Evolutionary conservation across 2,329 filamentous ascomycete species (phyloP), one percentile per base, ranked within the genome.

Genomic region (Raffaelea albimanens): DNA sequence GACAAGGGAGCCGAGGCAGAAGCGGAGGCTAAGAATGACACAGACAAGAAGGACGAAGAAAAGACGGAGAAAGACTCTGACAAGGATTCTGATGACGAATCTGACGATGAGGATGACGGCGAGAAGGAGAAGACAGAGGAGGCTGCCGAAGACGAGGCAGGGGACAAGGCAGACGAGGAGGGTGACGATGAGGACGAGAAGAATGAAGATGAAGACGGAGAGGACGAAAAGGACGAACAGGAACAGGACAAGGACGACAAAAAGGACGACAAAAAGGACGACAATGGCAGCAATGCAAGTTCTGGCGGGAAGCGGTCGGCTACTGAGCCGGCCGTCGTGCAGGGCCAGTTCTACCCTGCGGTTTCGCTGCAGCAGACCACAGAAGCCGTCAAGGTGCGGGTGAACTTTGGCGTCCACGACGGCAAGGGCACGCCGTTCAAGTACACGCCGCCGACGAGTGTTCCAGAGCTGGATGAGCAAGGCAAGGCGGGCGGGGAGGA

Each of bases 261-360:
- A 7, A 13, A 13, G 13, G 13, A 13, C 13, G 25, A 29, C 25
- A 29, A 29, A 7, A 13, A 13, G 13, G 13, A 13, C 25, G 25
- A 29, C 25, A 29, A 13, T 13, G 40, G 21, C 13, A 21, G 20
- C n/a, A 25, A 40, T 18, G 38, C n/a, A n/a, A 40, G 16, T 8
- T 8, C 11, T 5, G n/a, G 9, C 8, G 3, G 9, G 10, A 18
- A 13, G 40, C 16, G 7, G 23, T 20, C 19, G 42, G 8, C 7
- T 19, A 36, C 29, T 14, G 20, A 14, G 22, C 7, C 4, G 18
- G 10, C 8, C 4, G 13, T 29, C 23, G 31, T 39, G 14, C n/a
- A 9, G 11, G 47, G 42, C 19, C 47, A 48, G 43, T 23, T 48
- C 25, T 48, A 48, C 43, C 47, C 47, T 34, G 14, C 22, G 25